A percentile compares a stretch with the other conserved stretches of the same genome.
Evolutionary conservation across 345 rosid genomes (phyloP).

Genomic region (Raphanus sativus): DNA sequence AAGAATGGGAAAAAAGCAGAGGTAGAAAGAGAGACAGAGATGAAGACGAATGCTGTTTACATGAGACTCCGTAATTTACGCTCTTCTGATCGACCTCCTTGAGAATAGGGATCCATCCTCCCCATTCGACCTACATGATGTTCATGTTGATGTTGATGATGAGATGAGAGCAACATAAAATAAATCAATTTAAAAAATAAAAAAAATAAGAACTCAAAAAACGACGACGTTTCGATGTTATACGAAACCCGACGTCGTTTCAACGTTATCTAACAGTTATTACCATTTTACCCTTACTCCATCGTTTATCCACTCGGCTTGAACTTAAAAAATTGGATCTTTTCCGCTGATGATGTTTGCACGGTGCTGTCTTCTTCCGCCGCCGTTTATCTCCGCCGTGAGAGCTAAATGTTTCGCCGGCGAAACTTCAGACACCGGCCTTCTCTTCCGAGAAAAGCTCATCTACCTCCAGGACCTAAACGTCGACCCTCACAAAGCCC

Average conservation of each 20-base stretch:
- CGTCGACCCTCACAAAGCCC: conserved; percentile 67
- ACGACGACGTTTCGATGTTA: too few relatives aligned
- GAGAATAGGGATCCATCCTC: conserved; percentile 37
- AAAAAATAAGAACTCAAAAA: too few relatives aligned
- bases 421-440: conserved; percentile 50
- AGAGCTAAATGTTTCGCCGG: conserved; percentile 27
- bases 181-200: too few relatives aligned
- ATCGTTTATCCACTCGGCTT: conserved; percentile 21
- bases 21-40: conserved; percentile 44
- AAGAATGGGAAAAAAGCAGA: conserved; percentile 28
- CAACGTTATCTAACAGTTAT: background rate
- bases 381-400: conserved; percentile 31
- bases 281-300: background rate
- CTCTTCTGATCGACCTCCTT: conserved; percentile 35
- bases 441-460: conserved; percentile 70
- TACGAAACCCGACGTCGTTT: too few relatives aligned
- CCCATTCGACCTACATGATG: background rate
- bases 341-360: conserved; percentile 16
- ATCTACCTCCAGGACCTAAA: conserved; percentile 67
- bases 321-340: background rate
- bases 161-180: too few relatives aligned
- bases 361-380: conserved; percentile 18
- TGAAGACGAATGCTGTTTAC: conserved; percentile 35
- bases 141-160: too few relatives aligned
- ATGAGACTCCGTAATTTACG: conserved; percentile 33